Conservation (phyloP, 257 asterid species). For the Przewalskia tangutica region DNA sequence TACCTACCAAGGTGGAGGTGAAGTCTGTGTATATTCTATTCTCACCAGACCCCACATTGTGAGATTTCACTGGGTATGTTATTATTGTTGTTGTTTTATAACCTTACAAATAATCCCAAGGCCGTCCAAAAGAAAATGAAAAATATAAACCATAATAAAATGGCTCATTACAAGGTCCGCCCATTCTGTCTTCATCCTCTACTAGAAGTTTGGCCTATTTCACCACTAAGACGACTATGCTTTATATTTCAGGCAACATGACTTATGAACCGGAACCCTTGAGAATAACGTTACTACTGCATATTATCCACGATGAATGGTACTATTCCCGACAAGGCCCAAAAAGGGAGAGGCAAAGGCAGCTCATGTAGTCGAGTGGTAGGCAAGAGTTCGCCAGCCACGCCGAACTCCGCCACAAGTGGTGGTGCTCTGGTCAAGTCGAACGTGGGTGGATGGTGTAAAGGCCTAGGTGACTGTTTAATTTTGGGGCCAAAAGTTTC, state of each 20-base stretch:
- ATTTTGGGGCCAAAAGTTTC: slow-evolving; percentile 8
- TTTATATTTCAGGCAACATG: background rate
- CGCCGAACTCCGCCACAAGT: background rate
- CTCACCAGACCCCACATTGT: too few species aligned
- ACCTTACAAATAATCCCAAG: background rate
- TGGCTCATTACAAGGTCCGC: slow-evolving; percentile 33
- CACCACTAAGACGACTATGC: background rate
- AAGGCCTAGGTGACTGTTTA: background rate
- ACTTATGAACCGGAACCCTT: background rate
- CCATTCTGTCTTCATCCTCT: slow-evolving; percentile 12
- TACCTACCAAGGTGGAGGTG: too few species aligned
- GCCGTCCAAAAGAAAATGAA: background rate
- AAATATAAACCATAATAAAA: background rate
- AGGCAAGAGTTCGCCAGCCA: background rate
- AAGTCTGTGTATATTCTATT: too few species aligned
- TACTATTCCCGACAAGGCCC: background rate
- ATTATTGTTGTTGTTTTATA: too few species aligned
- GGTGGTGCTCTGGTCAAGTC: slow-evolving; percentile 4
- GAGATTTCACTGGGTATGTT: too few species aligned
- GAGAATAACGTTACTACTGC: background rate
- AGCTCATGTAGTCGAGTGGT: background rate
- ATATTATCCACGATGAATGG: background rate
- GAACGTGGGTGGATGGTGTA: background rate
- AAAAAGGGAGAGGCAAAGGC: background rate
- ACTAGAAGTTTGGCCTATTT: background rate